Evolutionary conservation across 1,139 yeast species (phyloP).

Genomic region (Geotrichum macrosporum): DNA sequence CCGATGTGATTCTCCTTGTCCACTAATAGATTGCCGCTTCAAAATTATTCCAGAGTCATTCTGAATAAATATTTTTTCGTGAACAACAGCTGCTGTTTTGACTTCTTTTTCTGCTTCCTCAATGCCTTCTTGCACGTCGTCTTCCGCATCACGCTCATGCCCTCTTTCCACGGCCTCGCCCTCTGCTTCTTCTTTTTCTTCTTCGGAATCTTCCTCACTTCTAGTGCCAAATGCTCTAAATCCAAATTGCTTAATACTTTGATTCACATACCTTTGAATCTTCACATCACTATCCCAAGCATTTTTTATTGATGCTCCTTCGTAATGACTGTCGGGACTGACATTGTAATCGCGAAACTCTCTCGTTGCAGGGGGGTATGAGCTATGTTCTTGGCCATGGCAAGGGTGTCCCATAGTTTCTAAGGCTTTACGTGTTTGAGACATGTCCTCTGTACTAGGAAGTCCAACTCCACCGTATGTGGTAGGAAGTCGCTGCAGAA

Average conservation of each 20-base stretch:
- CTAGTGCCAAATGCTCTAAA: slow-evolving; percentile 3
- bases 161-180: slow-evolving; percentile 4
- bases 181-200: slow-evolving; percentile 2
- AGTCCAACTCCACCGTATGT: slow-evolving; percentile 19
- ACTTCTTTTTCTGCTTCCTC: slow-evolving; percentile 20
- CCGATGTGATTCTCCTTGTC: background rate
- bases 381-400: background rate
- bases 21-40: slow-evolving; percentile 4
- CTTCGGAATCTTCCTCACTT: slow-evolving; percentile 9
- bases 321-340: slow-evolving; percentile 1
- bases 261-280: slow-evolving; percentile 21
- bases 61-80: slow-evolving; percentile 13
- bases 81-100: slow-evolving; percentile 14
- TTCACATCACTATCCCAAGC: slow-evolving; percentile 26
- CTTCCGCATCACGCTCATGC: slow-evolving; percentile 5
- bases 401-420: slow-evolving; percentile 1
- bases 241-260: background rate
- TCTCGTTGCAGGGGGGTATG: slow-evolving; percentile 8
- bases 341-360: slow-evolving; percentile 20
- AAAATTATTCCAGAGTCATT: slow-evolving; percentile 17
- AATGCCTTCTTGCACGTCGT: slow-evolving; percentile 20
- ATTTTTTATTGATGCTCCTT: slow-evolving; percentile 15
- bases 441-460: slow-evolving; percentile 12
- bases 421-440: slow-evolving; percentile 6
- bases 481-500: slow-evolving; percentile 6